A percentile compares a stretch with the other conserved stretches of the same genome.
phyloP scores from a whole-genome alignment of 192 early-diverging fungal species.

The Dimargaris xerosporica region DNA sequence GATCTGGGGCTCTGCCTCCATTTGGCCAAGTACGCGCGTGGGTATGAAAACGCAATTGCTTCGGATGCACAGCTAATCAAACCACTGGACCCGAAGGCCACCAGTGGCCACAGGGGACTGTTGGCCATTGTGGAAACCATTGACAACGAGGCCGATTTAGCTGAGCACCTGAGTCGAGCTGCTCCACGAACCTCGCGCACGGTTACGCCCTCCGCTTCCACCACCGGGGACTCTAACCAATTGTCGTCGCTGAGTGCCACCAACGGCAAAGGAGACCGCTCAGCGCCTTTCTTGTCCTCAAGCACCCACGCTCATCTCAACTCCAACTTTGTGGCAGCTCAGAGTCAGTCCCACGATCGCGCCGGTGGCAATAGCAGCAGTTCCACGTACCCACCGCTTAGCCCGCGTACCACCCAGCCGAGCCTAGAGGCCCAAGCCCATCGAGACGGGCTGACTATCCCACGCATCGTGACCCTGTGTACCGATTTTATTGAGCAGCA shows the following conservation, averaged over 20 bases:
- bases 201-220: not conserved
- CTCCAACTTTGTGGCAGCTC: not conserved
- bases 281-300: conserved; percentile 25
- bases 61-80: conserved; percentile 51
- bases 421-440: conserved; percentile 49
- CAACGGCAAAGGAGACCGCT: conserved; percentile 16
- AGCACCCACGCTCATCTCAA: conserved; percentile 1
- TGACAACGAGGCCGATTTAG: conserved; percentile 38
- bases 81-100: conserved; percentile 26
- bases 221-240: conserved; percentile 2
- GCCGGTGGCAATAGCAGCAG: conserved; percentile 40
- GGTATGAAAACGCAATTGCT: conserved; percentile 60
- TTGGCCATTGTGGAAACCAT: conserved; percentile 40
- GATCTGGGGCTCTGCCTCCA: conserved; percentile 67
- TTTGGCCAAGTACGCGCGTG: conserved; percentile 61
- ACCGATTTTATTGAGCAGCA: conserved; percentile 68
- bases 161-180: conserved; percentile 27
- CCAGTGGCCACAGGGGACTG: conserved; percentile 16
- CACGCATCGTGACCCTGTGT: conserved; percentile 64
- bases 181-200: not conserved
- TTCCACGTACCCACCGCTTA: not conserved
- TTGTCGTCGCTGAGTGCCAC: not conserved
- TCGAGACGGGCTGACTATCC: conserved; percentile 56
- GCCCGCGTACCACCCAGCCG: conserved; percentile 12
- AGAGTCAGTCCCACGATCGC: conserved; percentile 46